phyloP scores from a whole-genome alignment of 2,329 filamentous ascomycete genomes.

The Bretziella fagacearum region DNA sequence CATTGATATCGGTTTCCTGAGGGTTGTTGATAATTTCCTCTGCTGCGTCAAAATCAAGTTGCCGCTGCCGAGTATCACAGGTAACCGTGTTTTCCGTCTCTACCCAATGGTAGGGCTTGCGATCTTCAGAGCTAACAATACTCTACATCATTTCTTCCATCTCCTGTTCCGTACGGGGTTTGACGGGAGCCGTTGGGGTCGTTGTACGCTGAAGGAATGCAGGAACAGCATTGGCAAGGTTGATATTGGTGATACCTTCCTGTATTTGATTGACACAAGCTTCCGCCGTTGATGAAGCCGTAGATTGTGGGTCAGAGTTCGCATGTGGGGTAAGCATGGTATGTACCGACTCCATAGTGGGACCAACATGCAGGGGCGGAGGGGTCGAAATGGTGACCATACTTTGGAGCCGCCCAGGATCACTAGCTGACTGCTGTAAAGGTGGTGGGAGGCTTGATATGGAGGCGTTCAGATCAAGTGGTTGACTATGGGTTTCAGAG shows the following conservation, averaged over 20 bases:
- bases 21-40: not conserved
- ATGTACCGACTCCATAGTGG: constrained; percentile 36
- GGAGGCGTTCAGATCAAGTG: not conserved
- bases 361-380: constrained; percentile 1
- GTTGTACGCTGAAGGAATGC: not conserved
- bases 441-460: constrained; percentile 17
- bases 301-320: not conserved
- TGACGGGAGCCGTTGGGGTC: constrained; percentile 17
- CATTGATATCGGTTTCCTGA: not conserved
- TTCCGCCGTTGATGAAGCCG: not conserved
- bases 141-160: constrained; percentile 31
- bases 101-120: constrained; percentile 21
- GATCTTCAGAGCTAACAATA: constrained; percentile 23
- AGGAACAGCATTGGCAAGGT: constrained; percentile 31
- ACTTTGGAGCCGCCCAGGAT: constrained; percentile 15
- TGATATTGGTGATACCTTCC: constrained; percentile 32
- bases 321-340: constrained; percentile 28
- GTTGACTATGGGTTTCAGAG: not conserved
- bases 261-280: constrained; percentile 20
- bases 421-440: constrained; percentile 18
- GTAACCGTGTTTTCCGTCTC: constrained; percentile 20
- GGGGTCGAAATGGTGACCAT: not conserved
- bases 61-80: constrained; percentile 6
- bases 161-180: constrained; percentile 24
- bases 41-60: constrained; percentile 14